Base-by-base conservation (phyloP, 2,329 filamentous ascomycete genomes). In the Diaporthe ampelina region DNA sequence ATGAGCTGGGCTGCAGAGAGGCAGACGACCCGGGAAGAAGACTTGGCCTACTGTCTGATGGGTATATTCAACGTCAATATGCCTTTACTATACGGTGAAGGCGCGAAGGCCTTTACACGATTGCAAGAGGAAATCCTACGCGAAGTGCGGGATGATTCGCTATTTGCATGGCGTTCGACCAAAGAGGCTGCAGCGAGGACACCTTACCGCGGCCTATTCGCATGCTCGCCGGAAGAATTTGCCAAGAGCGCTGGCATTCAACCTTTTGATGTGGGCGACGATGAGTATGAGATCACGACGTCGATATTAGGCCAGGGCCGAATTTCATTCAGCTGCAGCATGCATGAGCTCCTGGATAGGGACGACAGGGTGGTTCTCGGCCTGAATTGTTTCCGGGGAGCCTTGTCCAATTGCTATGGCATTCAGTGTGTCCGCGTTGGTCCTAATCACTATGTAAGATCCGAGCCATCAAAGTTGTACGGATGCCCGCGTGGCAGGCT, bases 61-160 rank as follows among this genome's bases (percentile, higher is more conserved):
- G 68, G 68, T 1, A 54, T 72, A 0, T 74, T 74, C 21, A 61
- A 50, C 26, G 40, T 74, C 21, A 59, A 74, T n/a, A 74, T 74
- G 68, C 67, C 68, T 40, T 57, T 72, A n/a, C 21, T 68, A 21
- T 74, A 72, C 54, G 68, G 73, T 11, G 73, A 74, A 24, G 58
- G 50, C 0, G n/a, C 48, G 24, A 68, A 37, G 26, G 73, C 68
- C 2, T 74, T 72, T 13, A 32, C 40, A 17, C 24, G 73, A 8
- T 57, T 74, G 24, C 73, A 74, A 43, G 68, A 61, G 17, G 73
- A 74, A 52, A 74, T 72, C 57, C 50, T 74, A 43, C 52, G 65
- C 57, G 57, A 63, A 21, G 57, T 19, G 19, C 54, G 48, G 26
- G 70, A 56, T n/a, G 26, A 67, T 5, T 52, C 63, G 26, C 29